Base-by-base conservation (phyloP, 345 rosid species). In the Gossypioides kirkii region DNA sequence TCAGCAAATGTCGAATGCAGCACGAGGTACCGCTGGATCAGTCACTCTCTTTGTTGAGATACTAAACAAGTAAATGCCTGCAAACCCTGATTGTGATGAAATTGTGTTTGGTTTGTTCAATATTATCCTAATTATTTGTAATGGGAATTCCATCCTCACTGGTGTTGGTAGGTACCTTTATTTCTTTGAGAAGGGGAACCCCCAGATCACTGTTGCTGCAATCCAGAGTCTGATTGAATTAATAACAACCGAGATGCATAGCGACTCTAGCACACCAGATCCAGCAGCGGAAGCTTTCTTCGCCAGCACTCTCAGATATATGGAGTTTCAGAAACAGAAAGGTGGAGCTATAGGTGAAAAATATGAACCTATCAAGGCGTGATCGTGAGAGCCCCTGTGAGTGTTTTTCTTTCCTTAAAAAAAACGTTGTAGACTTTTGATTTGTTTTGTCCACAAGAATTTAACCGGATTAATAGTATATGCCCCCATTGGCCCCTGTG, bases 321-420 rank as follows among this genome's bases (percentile, higher is more conserved):
- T 92, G 67, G 90, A 92, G 82, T 95, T 87, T 82, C 96, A 95
- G 84, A 95, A 95, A 82, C 91, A 92, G 90, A 95, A 95, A 82
- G 99, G 97, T 1, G 99, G 97, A 46, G 86, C 85, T 9, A 66
- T 91, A 63, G 88, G 98, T 73, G 99, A 91, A 78, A 89, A 82
- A 70, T 92, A 92, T 5, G 93, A 88, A 17, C n/a, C 38, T 12
- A 25, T 58, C 38, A 20, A 41, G 68, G 68, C 10, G 14, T 94
- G 87, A 84, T 7, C 4, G 49, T 2, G 49, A 16, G 16, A 55
- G 64, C 54, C 60, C 50, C 1, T 7, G 73, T 28, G 42, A 60
- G 20, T 8, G 18, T 3, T 11, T 1, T 56, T 22, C 10, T 23
- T 58, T 5, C 13, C 17, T 58, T 58, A 10, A 23, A 58, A 10